These are phyloP conservation scores for Plasmodiophora brassicae DNA, from an alignment of 208 protist species.

Conservation along the genomic window DNA sequence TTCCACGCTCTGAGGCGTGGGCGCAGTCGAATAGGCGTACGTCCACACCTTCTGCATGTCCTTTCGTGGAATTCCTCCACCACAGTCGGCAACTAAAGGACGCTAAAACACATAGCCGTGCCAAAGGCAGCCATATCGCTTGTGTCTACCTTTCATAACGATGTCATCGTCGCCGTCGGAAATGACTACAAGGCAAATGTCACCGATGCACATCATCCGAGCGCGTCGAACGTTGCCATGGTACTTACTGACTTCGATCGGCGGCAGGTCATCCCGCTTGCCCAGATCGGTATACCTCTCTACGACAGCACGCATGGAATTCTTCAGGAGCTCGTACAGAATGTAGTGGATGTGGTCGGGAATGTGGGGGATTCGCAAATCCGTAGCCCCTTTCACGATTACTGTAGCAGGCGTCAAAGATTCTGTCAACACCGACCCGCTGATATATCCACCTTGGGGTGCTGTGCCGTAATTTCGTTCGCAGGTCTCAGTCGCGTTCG, in stretches of 20 bases:
- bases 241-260: background rate
- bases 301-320: slow-evolving; percentile 18
- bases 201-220: background rate
- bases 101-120: background rate
- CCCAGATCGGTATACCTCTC: background rate
- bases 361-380: background rate
- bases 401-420: background rate
- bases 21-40: background rate
- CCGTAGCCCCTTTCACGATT: background rate
- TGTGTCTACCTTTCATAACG: background rate
- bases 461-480: background rate
- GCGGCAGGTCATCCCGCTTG: background rate
- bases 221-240: background rate
- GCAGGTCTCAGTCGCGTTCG: background rate
- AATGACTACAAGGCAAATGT: background rate
- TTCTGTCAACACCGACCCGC: too few relatives aligned
- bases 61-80: background rate
- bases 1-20: background rate
- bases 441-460: background rate
- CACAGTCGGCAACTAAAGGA: background rate
- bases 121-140: background rate
- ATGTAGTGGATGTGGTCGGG: slow-evolving; percentile 25
- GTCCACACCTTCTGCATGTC: background rate
- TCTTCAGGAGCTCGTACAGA: slow-evolving; percentile 23
- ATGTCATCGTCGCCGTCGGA: slow-evolving; percentile 8